phyloP scores from a whole-genome alignment of 1,284 basidiomycete species.

The Kwoniella shivajii region DNA sequence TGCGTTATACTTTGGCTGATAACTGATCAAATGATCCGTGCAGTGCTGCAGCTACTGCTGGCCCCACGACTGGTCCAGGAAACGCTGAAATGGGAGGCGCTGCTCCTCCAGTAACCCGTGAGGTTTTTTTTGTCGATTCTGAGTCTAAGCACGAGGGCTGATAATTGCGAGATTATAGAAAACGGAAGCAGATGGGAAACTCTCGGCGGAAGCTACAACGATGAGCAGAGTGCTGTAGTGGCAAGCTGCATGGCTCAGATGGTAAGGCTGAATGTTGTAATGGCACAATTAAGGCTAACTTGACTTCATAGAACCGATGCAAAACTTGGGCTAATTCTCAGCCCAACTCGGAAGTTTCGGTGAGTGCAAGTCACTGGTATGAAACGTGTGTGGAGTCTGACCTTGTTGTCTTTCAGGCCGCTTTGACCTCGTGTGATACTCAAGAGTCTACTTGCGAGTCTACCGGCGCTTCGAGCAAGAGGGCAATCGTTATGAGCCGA shows the following conservation, averaged over 20 bases:
- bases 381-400: neutral
- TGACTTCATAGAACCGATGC: constrained; percentile 11
- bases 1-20: no score
- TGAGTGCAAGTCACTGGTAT: neutral
- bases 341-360: constrained; percentile 16
- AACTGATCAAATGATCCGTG: no score
- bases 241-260: constrained; percentile 16
- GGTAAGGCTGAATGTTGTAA: neutral
- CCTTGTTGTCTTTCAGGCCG: neutral
- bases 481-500: constrained; percentile 8
- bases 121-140: neutral
- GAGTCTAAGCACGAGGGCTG: neutral
- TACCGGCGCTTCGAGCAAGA: constrained; percentile 4
- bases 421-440: constrained; percentile 14
- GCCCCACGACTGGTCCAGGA: neutral
- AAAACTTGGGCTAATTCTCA: constrained; percentile 15
- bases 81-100: constrained; percentile 7
- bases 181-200: constrained; percentile 6
- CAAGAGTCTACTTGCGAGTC: constrained; percentile 9
- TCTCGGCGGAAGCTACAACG: constrained; percentile 11
- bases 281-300: neutral
- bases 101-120: constrained; percentile 10
- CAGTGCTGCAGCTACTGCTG: neutral
- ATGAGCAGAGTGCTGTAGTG: neutral
- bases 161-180: neutral